Conservation (phyloP, 2,329 filamentous ascomycete genomes). For the Fusarium nematophilum region DNA sequence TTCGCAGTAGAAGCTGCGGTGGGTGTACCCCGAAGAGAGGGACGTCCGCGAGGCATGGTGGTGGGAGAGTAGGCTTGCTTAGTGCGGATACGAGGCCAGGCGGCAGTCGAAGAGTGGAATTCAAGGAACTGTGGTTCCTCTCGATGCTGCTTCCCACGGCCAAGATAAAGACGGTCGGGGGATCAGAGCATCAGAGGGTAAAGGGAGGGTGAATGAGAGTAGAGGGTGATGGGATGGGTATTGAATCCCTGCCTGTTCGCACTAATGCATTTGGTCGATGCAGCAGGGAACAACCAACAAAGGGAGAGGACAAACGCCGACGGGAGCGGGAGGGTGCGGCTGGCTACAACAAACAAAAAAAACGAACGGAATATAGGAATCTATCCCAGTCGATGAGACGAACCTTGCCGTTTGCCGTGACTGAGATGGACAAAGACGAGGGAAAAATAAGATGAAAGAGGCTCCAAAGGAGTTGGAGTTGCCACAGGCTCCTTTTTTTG, state of each 20-base stretch:
- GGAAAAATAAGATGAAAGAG: slow-evolving; percentile 17
- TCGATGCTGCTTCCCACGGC: background rate
- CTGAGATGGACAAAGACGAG: slow-evolving; percentile 12
- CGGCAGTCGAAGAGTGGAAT: background rate
- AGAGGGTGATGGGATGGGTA: slow-evolving; percentile 10
- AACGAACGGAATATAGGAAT: slow-evolving; percentile 2
- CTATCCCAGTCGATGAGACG: background rate
- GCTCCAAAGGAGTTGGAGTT: slow-evolving; percentile 23
- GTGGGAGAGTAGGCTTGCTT: background rate
- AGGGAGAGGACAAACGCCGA: slow-evolving; percentile 11
- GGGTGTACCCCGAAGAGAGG: slow-evolving; percentile 33
- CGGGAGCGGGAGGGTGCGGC: too few relatives aligned
- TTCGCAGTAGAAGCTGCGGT: slow-evolving; percentile 27
- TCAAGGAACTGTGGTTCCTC: background rate
- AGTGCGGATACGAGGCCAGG: background rate
- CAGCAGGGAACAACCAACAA: slow-evolving; percentile 25
- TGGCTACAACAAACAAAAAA: slow-evolving; percentile 10
- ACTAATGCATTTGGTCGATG: slow-evolving; percentile 31
- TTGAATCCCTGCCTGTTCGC: slow-evolving; percentile 23
- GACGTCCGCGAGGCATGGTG: slow-evolving; percentile 48
- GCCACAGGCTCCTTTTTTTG: slow-evolving; percentile 44
- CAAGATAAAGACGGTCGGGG: background rate
- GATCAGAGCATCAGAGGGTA: slow-evolving; percentile 1
- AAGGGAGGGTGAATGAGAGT: background rate
- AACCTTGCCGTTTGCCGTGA: background rate